Evolutionary conservation across 805 yeast species (phyloP).

Genomic region (Kazachstania kunashirensis): DNA sequence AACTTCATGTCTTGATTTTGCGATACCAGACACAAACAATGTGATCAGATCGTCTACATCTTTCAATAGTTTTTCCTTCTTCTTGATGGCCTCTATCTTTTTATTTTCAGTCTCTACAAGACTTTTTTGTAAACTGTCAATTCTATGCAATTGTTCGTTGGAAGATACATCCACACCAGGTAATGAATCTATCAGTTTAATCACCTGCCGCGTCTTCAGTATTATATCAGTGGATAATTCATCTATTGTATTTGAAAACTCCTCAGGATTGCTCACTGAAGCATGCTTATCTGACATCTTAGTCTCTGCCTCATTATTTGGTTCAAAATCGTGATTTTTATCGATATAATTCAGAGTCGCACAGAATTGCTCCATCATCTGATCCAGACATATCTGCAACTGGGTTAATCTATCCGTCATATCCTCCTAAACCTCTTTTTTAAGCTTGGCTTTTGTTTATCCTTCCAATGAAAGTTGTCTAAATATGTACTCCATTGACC

Average conservation of each 20-base stretch:
- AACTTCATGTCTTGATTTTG: slow-evolving; percentile 24
- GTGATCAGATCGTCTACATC: slow-evolving; percentile 60
- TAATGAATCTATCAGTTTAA: slow-evolving; percentile 72
- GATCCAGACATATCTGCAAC: slow-evolving; percentile 76
- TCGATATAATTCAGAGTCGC: slow-evolving; percentile 75
- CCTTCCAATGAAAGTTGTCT: too few relatives aligned
- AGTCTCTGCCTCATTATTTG: slow-evolving; percentile 38
- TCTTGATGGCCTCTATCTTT: slow-evolving; percentile 45
- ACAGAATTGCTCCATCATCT: slow-evolving; percentile 66
- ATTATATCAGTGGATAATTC: slow-evolving; percentile 82
- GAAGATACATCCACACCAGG: slow-evolving; percentile 90
- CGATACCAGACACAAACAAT: slow-evolving; percentile 33
- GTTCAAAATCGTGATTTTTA: slow-evolving; percentile 55
- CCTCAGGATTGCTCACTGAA: slow-evolving; percentile 42
- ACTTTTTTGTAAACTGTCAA: slow-evolving; percentile 53
- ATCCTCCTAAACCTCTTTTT: too few relatives aligned
- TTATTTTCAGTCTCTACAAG: slow-evolving; percentile 50
- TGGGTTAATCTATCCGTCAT: slow-evolving; percentile 89
- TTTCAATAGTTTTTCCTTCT: slow-evolving; percentile 52
- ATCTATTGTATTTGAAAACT: slow-evolving; percentile 41
- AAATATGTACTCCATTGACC: too few relatives aligned
- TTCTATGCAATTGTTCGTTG: slow-evolving; percentile 56
- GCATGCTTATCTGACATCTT: slow-evolving; percentile 54
- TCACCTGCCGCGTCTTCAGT: slow-evolving; percentile 75
- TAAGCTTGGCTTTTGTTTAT: too few relatives aligned